Conservation (phyloP, 176 grass and related monocot species). For the Oryza rufipogon region DNA sequence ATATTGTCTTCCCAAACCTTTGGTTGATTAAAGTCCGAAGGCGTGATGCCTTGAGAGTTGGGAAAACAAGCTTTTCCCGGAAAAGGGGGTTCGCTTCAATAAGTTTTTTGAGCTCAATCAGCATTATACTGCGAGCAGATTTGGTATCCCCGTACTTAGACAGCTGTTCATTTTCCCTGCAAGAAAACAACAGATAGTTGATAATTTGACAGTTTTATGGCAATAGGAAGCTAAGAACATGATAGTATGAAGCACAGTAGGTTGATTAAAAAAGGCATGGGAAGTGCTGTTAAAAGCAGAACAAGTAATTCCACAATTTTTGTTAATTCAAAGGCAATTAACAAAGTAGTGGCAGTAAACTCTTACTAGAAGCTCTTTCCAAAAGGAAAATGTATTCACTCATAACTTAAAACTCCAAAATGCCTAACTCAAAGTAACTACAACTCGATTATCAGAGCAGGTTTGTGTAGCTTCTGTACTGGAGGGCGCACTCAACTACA, state of each 20-base stretch:
- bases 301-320: background rate
- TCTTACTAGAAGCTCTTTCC: background rate
- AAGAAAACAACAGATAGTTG: constrained; percentile 21
- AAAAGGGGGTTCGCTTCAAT: constrained; percentile 99
- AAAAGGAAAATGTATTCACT: background rate
- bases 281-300: background rate
- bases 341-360: background rate
- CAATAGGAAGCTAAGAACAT: constrained; percentile 25
- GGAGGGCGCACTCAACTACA: constrained; percentile 10
- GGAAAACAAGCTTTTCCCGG: constrained; percentile 87
- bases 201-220: background rate
- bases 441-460: constrained; percentile 16
- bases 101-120: constrained; percentile 93
- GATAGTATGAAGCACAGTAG: constrained; percentile 12
- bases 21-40: constrained; percentile 96
- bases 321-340: background rate
- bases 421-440: constrained; percentile 20
- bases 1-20: constrained; percentile 58
- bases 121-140: constrained; percentile 92
- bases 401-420: background rate
- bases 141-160: constrained; percentile 96
- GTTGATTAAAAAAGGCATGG: background rate
- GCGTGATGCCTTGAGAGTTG: constrained; percentile 85
- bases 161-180: constrained; percentile 96
- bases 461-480: background rate